Percentiles rank a stretch among this genome's conserved stretches.
Evolutionary conservation across 306 rosid genomes (phyloP).

Genomic region (Sophora flavescens): DNA sequence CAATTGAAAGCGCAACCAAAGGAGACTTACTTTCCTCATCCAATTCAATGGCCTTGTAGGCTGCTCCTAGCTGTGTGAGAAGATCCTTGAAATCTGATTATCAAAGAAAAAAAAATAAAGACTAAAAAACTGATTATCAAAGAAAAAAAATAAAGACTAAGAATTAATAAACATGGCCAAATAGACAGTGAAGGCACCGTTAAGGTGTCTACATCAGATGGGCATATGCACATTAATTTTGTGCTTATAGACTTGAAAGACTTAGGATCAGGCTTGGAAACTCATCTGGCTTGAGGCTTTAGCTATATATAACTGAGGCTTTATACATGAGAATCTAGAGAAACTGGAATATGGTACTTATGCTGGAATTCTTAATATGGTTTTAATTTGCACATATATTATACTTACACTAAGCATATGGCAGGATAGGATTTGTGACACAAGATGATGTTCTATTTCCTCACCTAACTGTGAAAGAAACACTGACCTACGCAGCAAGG

Average conservation of each 20-base stretch:
- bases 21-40: no score
- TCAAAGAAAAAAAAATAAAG: no score
- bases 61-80: no score
- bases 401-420: slow-evolving; percentile 17
- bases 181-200: no score
- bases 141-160: no score
- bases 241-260: slow-evolving; percentile 39
- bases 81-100: no score
- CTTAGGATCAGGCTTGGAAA: slow-evolving; percentile 35
- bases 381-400: no score
- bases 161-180: no score
- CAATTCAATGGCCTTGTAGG: no score
- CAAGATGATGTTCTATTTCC: slow-evolving; percentile 98
- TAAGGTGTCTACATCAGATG: slow-evolving; percentile 15
- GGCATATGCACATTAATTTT: not conserved
- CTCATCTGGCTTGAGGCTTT: slow-evolving; percentile 37
- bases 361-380: slow-evolving; percentile 5
- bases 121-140: no score
- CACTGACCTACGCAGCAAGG: slow-evolving; percentile 86
- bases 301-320: slow-evolving; percentile 29
- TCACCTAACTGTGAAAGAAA: slow-evolving; percentile 94
- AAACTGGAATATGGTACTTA: not conserved
- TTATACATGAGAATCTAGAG: slow-evolving; percentile 37
- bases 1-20: no score
- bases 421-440: slow-evolving; percentile 97